A percentile compares a stretch with the other conserved stretches of the same genome.
Evolutionary conservation across 2,329 filamentous ascomycete species (phyloP).

Genomic region (Verticillium alfalfae): DNA sequence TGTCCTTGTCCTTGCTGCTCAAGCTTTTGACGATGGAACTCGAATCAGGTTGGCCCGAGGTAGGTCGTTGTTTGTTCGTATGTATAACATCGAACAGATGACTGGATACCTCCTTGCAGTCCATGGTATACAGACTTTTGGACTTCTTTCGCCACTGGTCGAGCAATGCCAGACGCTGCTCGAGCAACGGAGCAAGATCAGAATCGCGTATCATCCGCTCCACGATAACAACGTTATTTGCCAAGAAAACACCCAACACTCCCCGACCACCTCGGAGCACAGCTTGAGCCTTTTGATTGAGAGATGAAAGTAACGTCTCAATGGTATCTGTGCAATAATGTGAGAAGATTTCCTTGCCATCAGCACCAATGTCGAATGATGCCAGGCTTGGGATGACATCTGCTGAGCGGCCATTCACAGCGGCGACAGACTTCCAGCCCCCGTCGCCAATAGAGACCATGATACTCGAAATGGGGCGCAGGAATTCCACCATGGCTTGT

Average conservation of each 20-base stretch:
- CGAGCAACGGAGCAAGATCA: conserved; percentile 68
- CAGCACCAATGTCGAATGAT: conserved; percentile 82
- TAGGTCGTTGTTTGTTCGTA: conserved; percentile 72
- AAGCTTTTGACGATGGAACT: conserved; percentile 78
- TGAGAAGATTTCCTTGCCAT: conserved; percentile 81
- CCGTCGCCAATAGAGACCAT: conserved; percentile 90
- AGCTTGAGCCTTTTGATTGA: conserved; percentile 68
- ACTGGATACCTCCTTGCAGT: conserved; percentile 82
- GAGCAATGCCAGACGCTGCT: conserved; percentile 59
- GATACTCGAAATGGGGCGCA: conserved; percentile 80
- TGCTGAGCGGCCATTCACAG: conserved; percentile 48
- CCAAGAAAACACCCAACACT: conserved; percentile 80
- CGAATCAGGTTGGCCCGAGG: conserved; percentile 73
- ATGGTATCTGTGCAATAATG: conserved; percentile 89
- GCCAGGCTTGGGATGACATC: conserved; percentile 65
- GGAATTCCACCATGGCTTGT: conserved; percentile 80
- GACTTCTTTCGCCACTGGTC: conserved; percentile 87
- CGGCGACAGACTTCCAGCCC: conserved; percentile 65
- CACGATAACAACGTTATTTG: conserved; percentile 79
- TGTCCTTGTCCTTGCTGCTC: conserved; percentile 86
- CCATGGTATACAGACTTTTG: conserved; percentile 72
- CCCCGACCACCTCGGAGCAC: conserved; percentile 73
- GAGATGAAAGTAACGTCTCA: conserved; percentile 67
- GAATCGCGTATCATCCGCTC: conserved; percentile 80
- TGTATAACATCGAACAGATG: conserved; percentile 88